Evolutionary conservation across 2,329 filamentous ascomycete species (phyloP), one percentile per base, ranked within the genome.

Genomic region (Anthostomella pinea): DNA sequence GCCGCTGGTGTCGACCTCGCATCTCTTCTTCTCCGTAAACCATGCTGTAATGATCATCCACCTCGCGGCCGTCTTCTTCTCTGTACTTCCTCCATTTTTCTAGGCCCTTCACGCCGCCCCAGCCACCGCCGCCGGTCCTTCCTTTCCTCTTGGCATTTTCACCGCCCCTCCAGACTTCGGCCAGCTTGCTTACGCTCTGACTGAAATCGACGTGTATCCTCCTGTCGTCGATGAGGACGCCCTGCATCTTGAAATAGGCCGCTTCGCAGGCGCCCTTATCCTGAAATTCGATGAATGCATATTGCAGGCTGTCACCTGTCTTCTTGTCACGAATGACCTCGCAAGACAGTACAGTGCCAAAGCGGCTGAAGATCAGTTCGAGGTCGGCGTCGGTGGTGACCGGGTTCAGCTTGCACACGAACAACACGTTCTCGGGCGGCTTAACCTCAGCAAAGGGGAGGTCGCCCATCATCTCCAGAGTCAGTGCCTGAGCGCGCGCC

Each of bases 201-300:
- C 90, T 96, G 64, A 98, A 98, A 66, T 98, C 93, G 38, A 98
- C 93, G 58, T 98, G 93, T 46, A 98, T 98, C 26, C 93, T 83
- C 48, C 95, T 87, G 54, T 98, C 93, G 56, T 98, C 93, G 48
- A 98, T 97, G 37, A 98, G 69, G 2, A 97, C 91, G 2, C 85
- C 88, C 62, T 98, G 89, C 93, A 98, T 98, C 67, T 98, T 98
- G 69, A 94, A 93, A 58, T 96, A 98, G 3, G 93, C 93, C 34
- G 87, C 81, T 65, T 98, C 93, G 61, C 93, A 97, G 35, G 91
- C 86, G 49, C 84, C 79, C 65, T 96, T 93, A 37, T 94, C 85
- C 40, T 91, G 87, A 54, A 91, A 98, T 60, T 98, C 93, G 56
- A 98, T 94, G 52, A 98, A 98, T 1, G 93, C 89, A 59, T 98